Conservation (phyloP, 257 asterid species). For the Fraxinus excelsior region DNA sequence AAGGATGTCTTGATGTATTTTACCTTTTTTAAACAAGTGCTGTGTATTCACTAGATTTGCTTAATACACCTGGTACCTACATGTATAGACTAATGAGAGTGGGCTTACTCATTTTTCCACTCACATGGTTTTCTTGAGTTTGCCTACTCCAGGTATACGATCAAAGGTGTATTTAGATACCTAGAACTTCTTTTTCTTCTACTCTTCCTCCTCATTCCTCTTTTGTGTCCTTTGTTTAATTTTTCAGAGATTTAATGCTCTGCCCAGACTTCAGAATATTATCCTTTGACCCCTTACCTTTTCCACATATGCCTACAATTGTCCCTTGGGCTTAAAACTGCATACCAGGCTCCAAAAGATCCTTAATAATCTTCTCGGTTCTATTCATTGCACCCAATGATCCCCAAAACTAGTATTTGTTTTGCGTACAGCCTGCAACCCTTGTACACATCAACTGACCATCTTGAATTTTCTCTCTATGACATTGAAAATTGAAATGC, state of each 20-base stretch:
- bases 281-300: background rate
- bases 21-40: background rate
- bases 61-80: background rate
- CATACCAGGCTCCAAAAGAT: background rate
- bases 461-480: background rate
- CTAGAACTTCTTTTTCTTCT: background rate
- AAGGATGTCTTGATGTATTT: background rate
- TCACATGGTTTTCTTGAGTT: background rate
- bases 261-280: background rate
- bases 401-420: background rate
- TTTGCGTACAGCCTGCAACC: background rate
- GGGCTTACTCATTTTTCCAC: background rate
- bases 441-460: background rate
- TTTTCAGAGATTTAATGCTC: background rate
- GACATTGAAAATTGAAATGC: background rate
- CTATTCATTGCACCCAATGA: background rate
- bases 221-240: background rate
- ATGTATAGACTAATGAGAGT: background rate
- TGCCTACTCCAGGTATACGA: background rate
- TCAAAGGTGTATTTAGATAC: background rate
- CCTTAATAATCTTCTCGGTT: background rate
- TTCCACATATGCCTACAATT: background rate
- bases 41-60: background rate
- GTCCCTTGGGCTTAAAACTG: background rate
- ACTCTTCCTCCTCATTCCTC: background rate